Evolutionary conservation across 768 basidiomycete species (phyloP).

Genomic region (Roridomyces roridus): DNA sequence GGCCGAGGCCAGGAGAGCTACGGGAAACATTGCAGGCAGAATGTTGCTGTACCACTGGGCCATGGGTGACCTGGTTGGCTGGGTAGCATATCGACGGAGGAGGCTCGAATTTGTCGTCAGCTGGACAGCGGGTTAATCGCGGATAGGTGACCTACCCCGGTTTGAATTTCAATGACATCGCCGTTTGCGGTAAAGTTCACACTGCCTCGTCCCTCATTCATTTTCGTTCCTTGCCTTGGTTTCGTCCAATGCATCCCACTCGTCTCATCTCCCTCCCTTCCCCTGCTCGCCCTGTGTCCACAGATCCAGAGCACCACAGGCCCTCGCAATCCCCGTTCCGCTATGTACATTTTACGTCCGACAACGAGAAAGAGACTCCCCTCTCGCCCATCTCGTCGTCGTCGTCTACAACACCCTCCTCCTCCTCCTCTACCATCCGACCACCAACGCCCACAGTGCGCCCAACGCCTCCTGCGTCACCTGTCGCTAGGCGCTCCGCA

Average conservation of each 20-base stretch:
- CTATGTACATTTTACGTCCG: constrained; percentile 34
- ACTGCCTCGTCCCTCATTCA: constrained; percentile 24
- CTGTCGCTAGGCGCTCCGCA: constrained; percentile 35
- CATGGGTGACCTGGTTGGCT: constrained; percentile 51
- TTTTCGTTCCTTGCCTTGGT: constrained; percentile 24
- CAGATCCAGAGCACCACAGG: constrained; percentile 26
- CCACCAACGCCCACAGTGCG: constrained; percentile 7
- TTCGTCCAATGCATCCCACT: constrained; percentile 39
- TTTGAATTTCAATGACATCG: too few species aligned
- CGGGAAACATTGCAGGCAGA: constrained; percentile 78
- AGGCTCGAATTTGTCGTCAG: too few species aligned
- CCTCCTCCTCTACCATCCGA: constrained; percentile 5
- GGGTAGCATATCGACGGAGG: not conserved
- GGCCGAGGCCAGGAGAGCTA: constrained; percentile 79
- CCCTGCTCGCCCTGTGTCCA: constrained; percentile 34
- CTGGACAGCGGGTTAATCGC: not conserved
- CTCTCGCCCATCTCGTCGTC: constrained; percentile 32
- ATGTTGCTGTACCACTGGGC: constrained; percentile 72
- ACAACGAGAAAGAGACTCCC: constrained; percentile 36
- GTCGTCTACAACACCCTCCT: constrained; percentile 6
- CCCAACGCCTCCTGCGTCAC: constrained; percentile 19
- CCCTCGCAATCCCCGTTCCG: constrained; percentile 42
- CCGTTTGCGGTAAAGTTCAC: too few species aligned
- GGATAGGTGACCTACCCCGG: not conserved
- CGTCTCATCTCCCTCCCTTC: constrained; percentile 36